Evolutionary conservation across 192 early-diverging fungal genomes (phyloP).

Genomic region (Chytriomyces sp.): DNA sequence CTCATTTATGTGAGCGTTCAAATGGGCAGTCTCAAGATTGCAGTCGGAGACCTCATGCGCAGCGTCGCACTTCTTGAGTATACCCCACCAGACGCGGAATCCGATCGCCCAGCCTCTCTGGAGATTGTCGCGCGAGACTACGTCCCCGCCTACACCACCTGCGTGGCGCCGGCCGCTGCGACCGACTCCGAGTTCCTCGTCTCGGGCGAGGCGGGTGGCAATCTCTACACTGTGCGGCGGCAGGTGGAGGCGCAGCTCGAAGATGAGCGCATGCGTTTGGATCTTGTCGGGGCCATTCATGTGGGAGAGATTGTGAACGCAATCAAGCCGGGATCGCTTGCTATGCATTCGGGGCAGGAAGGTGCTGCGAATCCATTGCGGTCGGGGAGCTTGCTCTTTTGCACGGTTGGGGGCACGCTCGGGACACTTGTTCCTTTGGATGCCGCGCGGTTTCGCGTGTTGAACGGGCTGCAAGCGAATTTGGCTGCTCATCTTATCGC

Average conservation of each 20-base stretch:
- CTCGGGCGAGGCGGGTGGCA: slow-evolving; percentile 58
- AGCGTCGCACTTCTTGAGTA: slow-evolving; percentile 68
- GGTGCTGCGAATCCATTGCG: background rate
- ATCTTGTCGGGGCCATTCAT: slow-evolving; percentile 69
- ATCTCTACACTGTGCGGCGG: slow-evolving; percentile 62
- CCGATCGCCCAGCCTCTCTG: slow-evolving; percentile 36
- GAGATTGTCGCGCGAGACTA: slow-evolving; percentile 63
- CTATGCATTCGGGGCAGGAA: slow-evolving; percentile 55
- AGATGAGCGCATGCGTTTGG: slow-evolving; percentile 55
- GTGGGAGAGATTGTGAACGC: slow-evolving; percentile 82
- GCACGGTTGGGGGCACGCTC: slow-evolving; percentile 77
- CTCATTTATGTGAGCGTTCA: slow-evolving; percentile 57
- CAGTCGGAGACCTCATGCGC: slow-evolving; percentile 84
- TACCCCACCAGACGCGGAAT: slow-evolving; percentile 14
- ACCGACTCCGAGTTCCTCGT: slow-evolving; percentile 65
- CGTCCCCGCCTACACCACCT: slow-evolving; percentile 66
- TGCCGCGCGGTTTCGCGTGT: slow-evolving; percentile 54
- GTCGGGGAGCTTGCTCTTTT: slow-evolving; percentile 63
- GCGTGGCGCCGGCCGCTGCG: slow-evolving; percentile 45
- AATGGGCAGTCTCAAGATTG: slow-evolving; percentile 66
- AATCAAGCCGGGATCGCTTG: slow-evolving; percentile 76
- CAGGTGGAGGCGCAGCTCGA: slow-evolving; percentile 55
- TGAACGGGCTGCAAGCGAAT: slow-evolving; percentile 68
- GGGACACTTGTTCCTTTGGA: slow-evolving; percentile 76
- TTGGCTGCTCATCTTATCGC: slow-evolving; percentile 57